phyloP scores from a whole-genome alignment of 352 stramenopile species.

The Globisporangium cederbergense region DNA sequence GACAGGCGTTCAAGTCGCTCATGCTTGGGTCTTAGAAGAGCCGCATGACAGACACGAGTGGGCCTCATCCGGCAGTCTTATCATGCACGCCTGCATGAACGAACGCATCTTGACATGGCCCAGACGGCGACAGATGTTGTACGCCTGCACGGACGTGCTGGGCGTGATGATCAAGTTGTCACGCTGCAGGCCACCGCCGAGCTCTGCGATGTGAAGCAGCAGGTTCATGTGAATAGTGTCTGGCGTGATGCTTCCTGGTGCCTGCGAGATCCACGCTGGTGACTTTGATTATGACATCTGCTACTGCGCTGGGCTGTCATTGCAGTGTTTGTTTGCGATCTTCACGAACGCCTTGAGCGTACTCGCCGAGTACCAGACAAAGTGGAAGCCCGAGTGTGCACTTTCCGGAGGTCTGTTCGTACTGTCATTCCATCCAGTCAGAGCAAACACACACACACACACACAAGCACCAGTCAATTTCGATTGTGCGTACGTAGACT shows the following conservation, averaged over 20 bases:
- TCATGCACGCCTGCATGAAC: constrained; percentile 36
- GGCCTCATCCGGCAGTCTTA: constrained; percentile 14
- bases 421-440: not conserved
- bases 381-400: constrained; percentile 8
- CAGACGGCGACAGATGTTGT: constrained; percentile 24
- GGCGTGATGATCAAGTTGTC: constrained; percentile 22
- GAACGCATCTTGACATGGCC: constrained; percentile 30
- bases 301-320: constrained; percentile 11
- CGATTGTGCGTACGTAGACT: not conserved
- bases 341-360: constrained; percentile 21
- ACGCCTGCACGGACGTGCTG: constrained; percentile 24
- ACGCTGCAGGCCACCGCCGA: constrained; percentile 21
- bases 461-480: not conserved
- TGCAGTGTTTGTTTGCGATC: constrained; percentile 20
- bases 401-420: not conserved
- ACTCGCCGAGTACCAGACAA: constrained; percentile 7
- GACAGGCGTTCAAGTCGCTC: constrained; percentile 1
- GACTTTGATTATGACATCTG: not conserved
- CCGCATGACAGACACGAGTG: constrained; percentile 20
- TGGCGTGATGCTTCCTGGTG: constrained; percentile 26
- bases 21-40: constrained; percentile 7
- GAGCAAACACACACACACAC: too few species aligned
- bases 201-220: constrained; percentile 16
- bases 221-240: constrained; percentile 16
- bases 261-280: constrained; percentile 26